Conservation (phyloP, 1,284 basidiomycete species). For the Malassezia restricta region DNA sequence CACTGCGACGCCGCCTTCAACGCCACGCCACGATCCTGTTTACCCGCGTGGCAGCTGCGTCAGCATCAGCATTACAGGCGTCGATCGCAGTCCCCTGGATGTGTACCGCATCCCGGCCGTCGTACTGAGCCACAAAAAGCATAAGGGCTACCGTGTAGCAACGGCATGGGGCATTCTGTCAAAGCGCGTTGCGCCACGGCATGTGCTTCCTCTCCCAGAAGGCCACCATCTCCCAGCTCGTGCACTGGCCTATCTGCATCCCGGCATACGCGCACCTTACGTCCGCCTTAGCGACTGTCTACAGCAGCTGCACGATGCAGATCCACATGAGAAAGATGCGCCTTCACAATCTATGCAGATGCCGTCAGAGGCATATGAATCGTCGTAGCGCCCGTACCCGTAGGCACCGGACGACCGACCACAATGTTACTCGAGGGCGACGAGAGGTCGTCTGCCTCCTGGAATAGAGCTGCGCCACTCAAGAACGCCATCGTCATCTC, state of each 20-base stretch:
- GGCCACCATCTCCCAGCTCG: not conserved
- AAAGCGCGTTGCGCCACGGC: not conserved
- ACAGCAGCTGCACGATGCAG: not conserved
- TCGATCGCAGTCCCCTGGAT: not conserved
- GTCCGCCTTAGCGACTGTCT: not conserved
- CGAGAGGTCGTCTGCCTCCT: conserved; percentile 82
- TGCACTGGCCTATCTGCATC: not conserved
- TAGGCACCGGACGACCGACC: conserved; percentile 48
- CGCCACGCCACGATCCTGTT: not conserved
- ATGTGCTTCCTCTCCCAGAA: conserved; percentile 3
- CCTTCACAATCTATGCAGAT: conserved; percentile 1
- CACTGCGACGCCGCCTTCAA: not conserved
- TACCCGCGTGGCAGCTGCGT: not conserved
- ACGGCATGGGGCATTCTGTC: conserved; percentile 1
- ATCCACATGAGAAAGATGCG: not conserved
- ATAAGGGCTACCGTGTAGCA: not conserved
- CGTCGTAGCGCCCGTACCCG: conserved; percentile 35
- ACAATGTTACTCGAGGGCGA: conserved; percentile 85
- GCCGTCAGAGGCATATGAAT: conserved; percentile 25
- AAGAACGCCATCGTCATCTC: conserved; percentile 95
- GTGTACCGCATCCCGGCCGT: conserved; percentile 6
- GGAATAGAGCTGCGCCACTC: conserved; percentile 81
- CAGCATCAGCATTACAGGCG: not conserved
- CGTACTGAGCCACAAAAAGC: not conserved
- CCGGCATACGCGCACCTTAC: not conserved